Percentiles rank a stretch among this genome's conserved stretches.
phyloP scores from a whole-genome alignment of 345 rosid species.

The Sisymbrium irio region DNA sequence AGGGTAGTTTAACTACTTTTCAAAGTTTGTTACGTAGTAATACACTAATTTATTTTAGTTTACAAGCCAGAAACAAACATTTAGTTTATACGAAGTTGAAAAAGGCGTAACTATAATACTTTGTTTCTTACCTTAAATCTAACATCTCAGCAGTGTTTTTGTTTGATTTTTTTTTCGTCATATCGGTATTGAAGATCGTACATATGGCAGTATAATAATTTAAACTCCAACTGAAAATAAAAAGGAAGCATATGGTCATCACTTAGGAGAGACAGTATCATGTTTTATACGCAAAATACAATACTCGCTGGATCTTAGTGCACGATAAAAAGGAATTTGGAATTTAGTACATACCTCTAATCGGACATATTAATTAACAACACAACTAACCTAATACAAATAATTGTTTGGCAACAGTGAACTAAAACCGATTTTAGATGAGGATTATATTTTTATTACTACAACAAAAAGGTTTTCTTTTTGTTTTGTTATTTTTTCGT shows the following conservation, averaged over 20 bases:
- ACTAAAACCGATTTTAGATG: background rate
- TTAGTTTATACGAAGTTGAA: no score
- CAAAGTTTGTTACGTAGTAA: background rate
- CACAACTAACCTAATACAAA: background rate
- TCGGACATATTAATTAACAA: background rate
- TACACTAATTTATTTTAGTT: background rate
- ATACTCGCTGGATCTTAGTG: background rate
- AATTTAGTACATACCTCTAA: background rate
- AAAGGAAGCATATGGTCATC: background rate
- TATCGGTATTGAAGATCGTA: background rate
- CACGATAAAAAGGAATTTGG: background rate
- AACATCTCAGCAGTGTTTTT: background rate
- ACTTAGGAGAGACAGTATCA: background rate
- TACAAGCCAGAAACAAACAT: background rate
- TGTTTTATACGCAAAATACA: background rate
- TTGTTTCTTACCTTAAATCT: constrained; percentile 13
- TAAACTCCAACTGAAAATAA: background rate
- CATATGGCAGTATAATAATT: background rate
- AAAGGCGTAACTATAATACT: background rate
- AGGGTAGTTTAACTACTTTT: background rate
- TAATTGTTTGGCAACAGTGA: background rate
- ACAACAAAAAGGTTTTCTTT: background rate
- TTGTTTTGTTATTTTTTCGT: background rate
- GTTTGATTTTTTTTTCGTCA: background rate
- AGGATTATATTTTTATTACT: background rate